Evolutionary conservation across 352 stramenopile genomes (phyloP).

Genomic region (Globisporangium heterothallicum): DNA sequence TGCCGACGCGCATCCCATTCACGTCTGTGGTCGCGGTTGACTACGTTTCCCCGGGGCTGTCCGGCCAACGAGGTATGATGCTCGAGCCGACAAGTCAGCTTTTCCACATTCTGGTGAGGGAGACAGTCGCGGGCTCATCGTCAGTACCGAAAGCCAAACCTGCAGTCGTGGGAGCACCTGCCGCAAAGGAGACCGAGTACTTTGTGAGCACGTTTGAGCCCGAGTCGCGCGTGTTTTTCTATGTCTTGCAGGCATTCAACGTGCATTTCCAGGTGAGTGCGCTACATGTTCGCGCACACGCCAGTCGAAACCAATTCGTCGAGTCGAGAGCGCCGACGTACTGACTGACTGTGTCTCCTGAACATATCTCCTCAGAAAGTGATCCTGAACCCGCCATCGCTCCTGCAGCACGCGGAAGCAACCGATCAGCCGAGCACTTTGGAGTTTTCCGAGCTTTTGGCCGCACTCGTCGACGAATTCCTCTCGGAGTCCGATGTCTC

Average conservation of each 20-base stretch:
- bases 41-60: slow-evolving; percentile 28
- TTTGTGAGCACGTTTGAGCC: slow-evolving; percentile 65
- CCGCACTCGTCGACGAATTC: slow-evolving; percentile 31
- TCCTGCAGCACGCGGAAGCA: neutral
- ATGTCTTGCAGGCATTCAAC: slow-evolving; percentile 29
- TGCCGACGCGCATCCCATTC: slow-evolving; percentile 22
- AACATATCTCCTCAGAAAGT: slow-evolving; percentile 4
- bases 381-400: slow-evolving; percentile 4
- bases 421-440: slow-evolving; percentile 8
- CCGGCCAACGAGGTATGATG: slow-evolving; percentile 36
- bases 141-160: neutral
- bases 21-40: slow-evolving; percentile 26
- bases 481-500: slow-evolving; percentile 8
- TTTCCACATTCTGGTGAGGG: slow-evolving; percentile 31
- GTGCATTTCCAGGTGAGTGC: slow-evolving; percentile 42
- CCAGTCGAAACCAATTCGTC: too few relatives aligned
- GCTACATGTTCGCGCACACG: too few relatives aligned
- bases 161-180: too few relatives aligned
- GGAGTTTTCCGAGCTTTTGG: slow-evolving; percentile 27
- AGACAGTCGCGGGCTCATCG: too few relatives aligned
- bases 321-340: too few relatives aligned
- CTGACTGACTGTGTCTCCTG: too few relatives aligned
- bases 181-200: slow-evolving; percentile 12
- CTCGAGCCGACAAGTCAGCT: slow-evolving; percentile 43
- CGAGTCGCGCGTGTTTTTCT: slow-evolving; percentile 49